Conservation (phyloP, 148 eudicot genomes). For the Rhododendron griersonianum region DNA sequence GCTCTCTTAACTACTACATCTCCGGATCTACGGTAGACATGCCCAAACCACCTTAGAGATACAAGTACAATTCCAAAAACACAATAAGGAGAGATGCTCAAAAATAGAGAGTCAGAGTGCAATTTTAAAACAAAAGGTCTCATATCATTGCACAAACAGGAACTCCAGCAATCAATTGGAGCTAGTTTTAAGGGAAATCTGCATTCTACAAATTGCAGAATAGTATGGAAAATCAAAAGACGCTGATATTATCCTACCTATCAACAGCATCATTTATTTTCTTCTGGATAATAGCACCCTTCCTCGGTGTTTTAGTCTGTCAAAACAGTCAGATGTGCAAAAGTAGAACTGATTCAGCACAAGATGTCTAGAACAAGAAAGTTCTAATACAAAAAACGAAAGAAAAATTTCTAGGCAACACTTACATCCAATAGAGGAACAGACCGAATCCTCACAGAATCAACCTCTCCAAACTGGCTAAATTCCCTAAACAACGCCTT, state of each 20-base stretch:
- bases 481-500: slow-evolving; percentile 73
- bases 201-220: background rate
- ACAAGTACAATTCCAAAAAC: background rate
- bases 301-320: slow-evolving; percentile 30
- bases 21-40: too few relatives aligned
- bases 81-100: background rate
- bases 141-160: background rate
- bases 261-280: slow-evolving; percentile 38
- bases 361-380: background rate
- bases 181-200: background rate
- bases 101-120: background rate
- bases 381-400: background rate
- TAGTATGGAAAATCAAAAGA: background rate
- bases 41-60: too few relatives aligned
- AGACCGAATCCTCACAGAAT: slow-evolving; percentile 89
- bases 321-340: background rate
- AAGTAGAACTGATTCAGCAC: background rate
- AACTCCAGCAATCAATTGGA: background rate
- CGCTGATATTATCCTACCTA: background rate
- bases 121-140: background rate
- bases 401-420: slow-evolving; percentile 4
- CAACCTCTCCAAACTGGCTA: slow-evolving; percentile 75
- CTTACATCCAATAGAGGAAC: slow-evolving; percentile 88
- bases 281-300: slow-evolving; percentile 48
- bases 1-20: too few relatives aligned